Conservation (phyloP, 257 asterid genomes). For the Perilla frutescens region DNA sequence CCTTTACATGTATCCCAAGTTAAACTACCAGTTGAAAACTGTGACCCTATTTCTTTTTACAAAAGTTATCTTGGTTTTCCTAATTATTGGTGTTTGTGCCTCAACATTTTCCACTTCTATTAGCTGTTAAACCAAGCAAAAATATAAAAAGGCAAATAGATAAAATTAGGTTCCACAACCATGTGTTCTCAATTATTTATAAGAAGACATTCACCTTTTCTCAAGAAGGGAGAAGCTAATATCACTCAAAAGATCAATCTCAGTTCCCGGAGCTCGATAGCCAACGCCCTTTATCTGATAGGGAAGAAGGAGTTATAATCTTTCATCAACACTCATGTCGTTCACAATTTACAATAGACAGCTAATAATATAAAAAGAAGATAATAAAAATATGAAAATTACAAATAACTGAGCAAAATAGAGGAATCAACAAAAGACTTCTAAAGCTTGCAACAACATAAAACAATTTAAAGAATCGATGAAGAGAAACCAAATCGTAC, state of each 20-base stretch:
- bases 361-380: conserved; percentile 14
- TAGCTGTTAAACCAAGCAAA: conserved; percentile 9
- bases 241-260: conserved; percentile 68
- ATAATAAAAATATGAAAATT: neutral
- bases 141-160: conserved; percentile 12
- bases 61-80: conserved; percentile 16
- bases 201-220: conserved; percentile 55
- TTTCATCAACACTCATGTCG: conserved; percentile 10
- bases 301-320: conserved; percentile 1
- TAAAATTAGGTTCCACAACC: conserved; percentile 17
- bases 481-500: conserved; percentile 9
- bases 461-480: conserved; percentile 10
- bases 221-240: conserved; percentile 76
- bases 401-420: conserved; percentile 26
- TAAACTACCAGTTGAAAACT: conserved; percentile 8
- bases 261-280: conserved; percentile 88
- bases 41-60: neutral
- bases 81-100: conserved; percentile 23
- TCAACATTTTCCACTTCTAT: conserved; percentile 31
- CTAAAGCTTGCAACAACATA: conserved; percentile 14
- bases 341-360: conserved; percentile 1
- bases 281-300: conserved; percentile 67
- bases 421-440: conserved; percentile 26
- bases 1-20: conserved; percentile 15
- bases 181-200: neutral